Base-by-base conservation (phyloP, 148 eudicot genomes). In the Gaultheria prostrata region DNA sequence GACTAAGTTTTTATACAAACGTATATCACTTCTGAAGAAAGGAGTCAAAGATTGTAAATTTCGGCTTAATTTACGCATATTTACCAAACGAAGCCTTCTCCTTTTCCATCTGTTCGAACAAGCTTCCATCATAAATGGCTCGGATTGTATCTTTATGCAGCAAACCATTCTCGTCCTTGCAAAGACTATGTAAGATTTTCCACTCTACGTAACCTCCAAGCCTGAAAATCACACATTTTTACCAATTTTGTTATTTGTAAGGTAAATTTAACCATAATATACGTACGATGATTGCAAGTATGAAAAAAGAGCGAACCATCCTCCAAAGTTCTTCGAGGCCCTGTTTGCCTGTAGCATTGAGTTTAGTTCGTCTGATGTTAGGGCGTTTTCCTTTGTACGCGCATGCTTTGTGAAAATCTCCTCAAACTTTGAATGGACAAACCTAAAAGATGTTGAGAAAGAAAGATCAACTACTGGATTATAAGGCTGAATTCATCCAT, bases 141-240 rank as follows among this genome's bases (percentile, higher is more conserved):
- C 90, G 86, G 7, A 94, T 56, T 0, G 89, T 89, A 0, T 93
- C 95, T 77, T 80, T 92, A 1, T 88, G 91, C 84, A 95, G 81
- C 56, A 95, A 72, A 0, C 98, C 98, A 35, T 93, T n/a, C 81
- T 92, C 83, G 85, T 95, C 93, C 85, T 93, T 95, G 90, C 92
- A 88, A 1, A 95, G 92, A 15, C 39, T 26, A 80, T 86, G 91
- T 9, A 95, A 79, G 56, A 95, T 86, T 80, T 88, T 95, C 98
- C 98, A 95, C 84, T 95, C 98, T 6, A 86, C 46, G 39, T 32
- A 90, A 3, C 88, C 85, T 15, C 84, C 94, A 76, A 94, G 50
- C 92, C 98, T 94, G 83, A 56, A 84, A 28, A 26, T 33, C 56
- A 15, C 69, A 61, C 26, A 26, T 65, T 61, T 61, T 61, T 30